phyloP scores from a whole-genome alignment of 1,284 basidiomycete genomes.

The Cutaneotrichosporon mucoides region DNA sequence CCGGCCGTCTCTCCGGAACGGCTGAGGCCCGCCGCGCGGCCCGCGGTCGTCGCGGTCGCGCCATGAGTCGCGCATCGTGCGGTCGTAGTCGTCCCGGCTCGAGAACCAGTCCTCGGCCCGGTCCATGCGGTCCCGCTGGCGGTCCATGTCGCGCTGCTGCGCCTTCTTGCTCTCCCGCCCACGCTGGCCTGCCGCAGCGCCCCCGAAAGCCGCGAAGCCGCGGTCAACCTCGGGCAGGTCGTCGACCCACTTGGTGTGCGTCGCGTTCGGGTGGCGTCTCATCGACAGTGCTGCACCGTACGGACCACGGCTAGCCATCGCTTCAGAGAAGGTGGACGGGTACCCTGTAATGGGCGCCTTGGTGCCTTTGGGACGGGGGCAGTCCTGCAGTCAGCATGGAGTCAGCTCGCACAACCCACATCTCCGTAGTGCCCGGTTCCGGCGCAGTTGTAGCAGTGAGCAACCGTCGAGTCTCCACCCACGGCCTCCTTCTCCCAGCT shows the following conservation, averaged over 20 bases:
- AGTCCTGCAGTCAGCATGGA: conserved; percentile 59
- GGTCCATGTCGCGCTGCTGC: conserved; percentile 19
- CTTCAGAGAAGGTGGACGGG: conserved; percentile 67
- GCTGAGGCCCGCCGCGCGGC: too few relatives aligned
- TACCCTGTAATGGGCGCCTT: conserved; percentile 51
- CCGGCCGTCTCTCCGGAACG: too few relatives aligned
- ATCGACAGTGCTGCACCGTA: conserved; percentile 48
- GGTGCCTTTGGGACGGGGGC: conserved; percentile 54
- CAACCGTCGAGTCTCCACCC: conserved; percentile 36
- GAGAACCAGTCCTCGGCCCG: neutral
- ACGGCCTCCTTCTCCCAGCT: conserved; percentile 42
- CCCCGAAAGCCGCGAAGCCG: conserved; percentile 16
- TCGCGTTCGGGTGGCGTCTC: conserved; percentile 22
- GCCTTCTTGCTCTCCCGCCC: conserved; percentile 25
- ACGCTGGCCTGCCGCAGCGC: conserved; percentile 29
- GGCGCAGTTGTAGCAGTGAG: conserved; percentile 81
- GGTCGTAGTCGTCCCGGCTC: neutral
- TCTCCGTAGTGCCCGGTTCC: conserved; percentile 76
- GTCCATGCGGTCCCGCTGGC: neutral
- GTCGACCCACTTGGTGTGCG: conserved; percentile 14
- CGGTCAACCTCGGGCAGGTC: conserved; percentile 17
- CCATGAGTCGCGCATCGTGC: neutral
- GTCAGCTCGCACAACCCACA: conserved; percentile 54
- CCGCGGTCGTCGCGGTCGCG: too few relatives aligned
- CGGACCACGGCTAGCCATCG: conserved; percentile 67